Evolutionary conservation across 163 green algal species (phyloP).

Genomic region (Scenedesmus sp.): DNA sequence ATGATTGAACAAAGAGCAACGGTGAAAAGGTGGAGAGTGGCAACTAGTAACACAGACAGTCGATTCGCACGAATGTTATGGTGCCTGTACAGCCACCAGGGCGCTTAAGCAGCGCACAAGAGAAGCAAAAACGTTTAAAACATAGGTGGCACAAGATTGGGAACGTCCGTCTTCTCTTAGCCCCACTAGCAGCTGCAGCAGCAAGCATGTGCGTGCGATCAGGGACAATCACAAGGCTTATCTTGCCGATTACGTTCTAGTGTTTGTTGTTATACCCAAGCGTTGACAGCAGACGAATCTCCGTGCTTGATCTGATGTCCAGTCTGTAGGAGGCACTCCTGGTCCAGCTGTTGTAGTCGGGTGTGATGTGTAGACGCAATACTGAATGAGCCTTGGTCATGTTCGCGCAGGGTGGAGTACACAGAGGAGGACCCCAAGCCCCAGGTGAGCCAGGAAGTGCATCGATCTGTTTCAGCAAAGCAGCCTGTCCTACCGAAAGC

Average conservation of each 20-base stretch:
- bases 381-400: background rate
- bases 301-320: background rate
- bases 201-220: slow-evolving; percentile 14
- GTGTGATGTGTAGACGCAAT: background rate
- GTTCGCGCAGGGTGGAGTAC: slow-evolving; percentile 71
- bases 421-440: slow-evolving; percentile 76
- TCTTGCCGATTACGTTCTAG: background rate
- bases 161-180: background rate
- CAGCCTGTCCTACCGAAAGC: background rate
- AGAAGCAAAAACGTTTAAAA: background rate
- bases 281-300: background rate
- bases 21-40: background rate
- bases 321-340: slow-evolving; percentile 22
- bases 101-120: background rate
- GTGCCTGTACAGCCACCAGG: background rate
- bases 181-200: slow-evolving; percentile 13
- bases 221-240: background rate
- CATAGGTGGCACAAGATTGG: background rate
- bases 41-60: background rate
- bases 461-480: background rate
- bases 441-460: slow-evolving; percentile 54
- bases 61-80: background rate
- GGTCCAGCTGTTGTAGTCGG: background rate
- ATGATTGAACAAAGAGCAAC: background rate
- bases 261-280: background rate